A percentile compares a stretch with the other conserved stretches of the same genome.
phyloP scores from a whole-genome alignment of 768 basidiomycete genomes.

The Plicaturopsis crispa region DNA sequence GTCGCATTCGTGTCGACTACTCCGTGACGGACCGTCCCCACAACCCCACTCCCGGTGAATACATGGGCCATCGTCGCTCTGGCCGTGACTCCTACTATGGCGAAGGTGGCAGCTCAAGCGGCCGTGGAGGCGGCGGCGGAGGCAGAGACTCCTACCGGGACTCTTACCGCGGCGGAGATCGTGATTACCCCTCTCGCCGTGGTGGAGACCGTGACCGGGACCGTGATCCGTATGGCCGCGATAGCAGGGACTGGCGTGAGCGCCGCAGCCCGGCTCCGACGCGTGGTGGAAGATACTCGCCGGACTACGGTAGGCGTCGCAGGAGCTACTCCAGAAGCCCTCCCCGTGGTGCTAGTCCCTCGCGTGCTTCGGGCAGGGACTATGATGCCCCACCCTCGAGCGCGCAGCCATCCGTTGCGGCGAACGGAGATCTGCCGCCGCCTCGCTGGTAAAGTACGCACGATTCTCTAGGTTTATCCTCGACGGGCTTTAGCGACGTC shows the following conservation, averaged over 20 bases:
- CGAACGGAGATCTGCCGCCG: constrained; percentile 30
- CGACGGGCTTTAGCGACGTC: constrained; percentile 13
- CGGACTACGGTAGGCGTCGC: constrained; percentile 68
- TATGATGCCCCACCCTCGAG: constrained; percentile 32
- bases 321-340: constrained; percentile 78
- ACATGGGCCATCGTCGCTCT: constrained; percentile 85
- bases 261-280: constrained; percentile 67
- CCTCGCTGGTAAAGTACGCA: constrained; percentile 69
- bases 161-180: constrained; percentile 23
- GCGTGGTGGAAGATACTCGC: constrained; percentile 63
- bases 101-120: no score
- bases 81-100: constrained; percentile 30
- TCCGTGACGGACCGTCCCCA: constrained; percentile 93
- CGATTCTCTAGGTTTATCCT: no score
- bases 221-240: constrained; percentile 61
- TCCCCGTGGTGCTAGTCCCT: constrained; percentile 60
- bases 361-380: constrained; percentile 30
- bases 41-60: constrained; percentile 94
- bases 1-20: constrained; percentile 94
- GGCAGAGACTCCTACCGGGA: constrained; percentile 33
- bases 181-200: constrained; percentile 42
- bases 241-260: constrained; percentile 72
- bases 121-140: constrained; percentile 22
- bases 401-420: constrained; percentile 21
- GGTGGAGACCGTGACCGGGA: constrained; percentile 47